These are phyloP conservation scores for Morella rubra DNA, from an alignment of 306 rosid genomes.

Conservation along the genomic window DNA sequence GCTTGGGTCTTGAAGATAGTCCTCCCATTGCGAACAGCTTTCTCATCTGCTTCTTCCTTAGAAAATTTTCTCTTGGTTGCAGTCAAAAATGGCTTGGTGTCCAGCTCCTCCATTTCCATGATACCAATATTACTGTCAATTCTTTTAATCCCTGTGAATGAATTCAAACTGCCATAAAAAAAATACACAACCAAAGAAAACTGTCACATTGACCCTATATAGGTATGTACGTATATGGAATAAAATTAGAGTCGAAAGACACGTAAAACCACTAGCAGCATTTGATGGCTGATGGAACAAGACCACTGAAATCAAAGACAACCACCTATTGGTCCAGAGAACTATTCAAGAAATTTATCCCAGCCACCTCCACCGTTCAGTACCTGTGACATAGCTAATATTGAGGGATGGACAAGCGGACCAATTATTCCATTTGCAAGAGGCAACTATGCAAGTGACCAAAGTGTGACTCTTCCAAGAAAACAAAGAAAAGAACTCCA, in stretches of 20 bases:
- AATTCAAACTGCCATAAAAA: too few relatives aligned
- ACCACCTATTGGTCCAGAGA: neutral
- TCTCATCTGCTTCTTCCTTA: slow-evolving; percentile 30
- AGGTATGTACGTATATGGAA: too few relatives aligned
- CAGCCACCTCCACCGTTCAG: neutral
- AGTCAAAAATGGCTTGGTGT: slow-evolving; percentile 41
- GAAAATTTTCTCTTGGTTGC: slow-evolving; percentile 41
- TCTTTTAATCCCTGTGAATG: too few relatives aligned
- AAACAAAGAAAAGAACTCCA: neutral
- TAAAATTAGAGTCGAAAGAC: too few relatives aligned
- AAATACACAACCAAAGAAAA: too few relatives aligned
- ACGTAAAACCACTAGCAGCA: neutral
- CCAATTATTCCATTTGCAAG: neutral
- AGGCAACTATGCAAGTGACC: neutral
- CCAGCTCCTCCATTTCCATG: slow-evolving; percentile 62
- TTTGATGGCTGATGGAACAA: neutral
- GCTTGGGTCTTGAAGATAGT: slow-evolving; percentile 55
- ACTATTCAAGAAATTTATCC: neutral
- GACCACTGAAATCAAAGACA: neutral
- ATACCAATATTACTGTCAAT: too few relatives aligned
- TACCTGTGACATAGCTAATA: neutral
- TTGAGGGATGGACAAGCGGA: neutral
- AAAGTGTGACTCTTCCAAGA: neutral
- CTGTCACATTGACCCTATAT: too few relatives aligned
- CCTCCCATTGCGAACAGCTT: slow-evolving; percentile 68